Conservation (phyloP, 768 basidiomycete genomes). For the Naganishia friedmannii region DNA sequence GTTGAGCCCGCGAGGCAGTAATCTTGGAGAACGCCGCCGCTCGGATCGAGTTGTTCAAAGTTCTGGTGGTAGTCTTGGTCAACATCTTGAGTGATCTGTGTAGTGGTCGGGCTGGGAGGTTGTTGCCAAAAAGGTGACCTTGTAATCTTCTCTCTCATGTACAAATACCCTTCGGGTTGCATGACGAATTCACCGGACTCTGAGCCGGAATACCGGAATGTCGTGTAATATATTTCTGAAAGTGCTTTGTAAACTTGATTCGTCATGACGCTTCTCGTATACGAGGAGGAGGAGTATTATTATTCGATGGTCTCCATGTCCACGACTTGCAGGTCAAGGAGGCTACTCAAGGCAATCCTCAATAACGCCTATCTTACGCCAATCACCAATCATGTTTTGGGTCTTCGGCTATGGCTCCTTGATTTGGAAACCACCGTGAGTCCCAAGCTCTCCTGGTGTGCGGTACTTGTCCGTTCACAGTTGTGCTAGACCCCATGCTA, state of each 20-base stretch:
- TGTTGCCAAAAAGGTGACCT: background rate
- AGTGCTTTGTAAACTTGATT: background rate
- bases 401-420: conserved; percentile 92
- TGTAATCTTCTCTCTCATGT: background rate
- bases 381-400: conserved; percentile 56
- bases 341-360: too few relatives aligned
- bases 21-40: conserved; percentile 19
- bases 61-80: conserved; percentile 25
- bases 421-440: conserved; percentile 74
- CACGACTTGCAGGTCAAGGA: too few relatives aligned
- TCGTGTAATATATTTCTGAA: background rate
- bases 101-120: background rate
- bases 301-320: too few relatives aligned
- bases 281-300: too few relatives aligned
- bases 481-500: conserved; percentile 66
- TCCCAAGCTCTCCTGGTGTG: background rate
- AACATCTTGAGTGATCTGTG: background rate
- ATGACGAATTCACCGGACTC: conserved; percentile 20
- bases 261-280: background rate
- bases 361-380: background rate
- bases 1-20: conserved; percentile 53
- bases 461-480: background rate
- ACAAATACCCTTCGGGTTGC: background rate
- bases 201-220: background rate
- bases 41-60: conserved; percentile 18